Evolutionary conservation across 768 basidiomycete genomes (phyloP).

Genomic region (Phallus indusiatus): DNA sequence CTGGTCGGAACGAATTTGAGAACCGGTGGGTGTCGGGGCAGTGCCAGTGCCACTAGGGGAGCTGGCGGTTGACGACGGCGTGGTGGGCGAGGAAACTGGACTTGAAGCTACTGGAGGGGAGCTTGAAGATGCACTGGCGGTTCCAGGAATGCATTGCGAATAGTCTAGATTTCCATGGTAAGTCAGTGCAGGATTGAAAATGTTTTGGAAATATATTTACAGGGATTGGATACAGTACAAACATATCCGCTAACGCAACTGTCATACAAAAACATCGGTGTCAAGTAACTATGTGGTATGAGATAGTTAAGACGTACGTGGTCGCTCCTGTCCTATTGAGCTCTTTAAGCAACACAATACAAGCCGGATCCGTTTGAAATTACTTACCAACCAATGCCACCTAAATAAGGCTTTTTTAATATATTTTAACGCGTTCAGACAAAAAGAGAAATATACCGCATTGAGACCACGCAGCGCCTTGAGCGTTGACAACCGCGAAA

Average conservation of each 20-base stretch:
- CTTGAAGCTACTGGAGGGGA: constrained; percentile 9
- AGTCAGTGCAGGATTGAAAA: neutral
- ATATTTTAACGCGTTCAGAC: neutral
- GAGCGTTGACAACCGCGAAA: neutral
- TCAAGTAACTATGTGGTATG: neutral
- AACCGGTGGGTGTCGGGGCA: constrained; percentile 23
- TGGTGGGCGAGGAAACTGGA: constrained; percentile 29
- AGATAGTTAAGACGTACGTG: constrained; percentile 11
- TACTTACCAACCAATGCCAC: constrained; percentile 6
- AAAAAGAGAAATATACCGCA: neutral
- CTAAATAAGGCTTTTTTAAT: neutral
- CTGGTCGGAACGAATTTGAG: constrained; percentile 44
- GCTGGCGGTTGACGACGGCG: constrained; percentile 2
- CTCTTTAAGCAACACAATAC: neutral
- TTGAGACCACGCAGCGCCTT: neutral
- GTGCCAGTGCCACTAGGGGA: constrained; percentile 14
- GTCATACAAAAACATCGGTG: neutral
- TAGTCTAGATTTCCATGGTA: constrained; percentile 28
- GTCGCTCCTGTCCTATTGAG: constrained; percentile 31
- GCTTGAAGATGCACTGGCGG: constrained; percentile 20
- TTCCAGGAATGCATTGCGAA: constrained; percentile 42
- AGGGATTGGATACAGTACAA: constrained; percentile 32
- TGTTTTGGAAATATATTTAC: constrained; percentile 16
- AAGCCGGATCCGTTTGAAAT: no score
- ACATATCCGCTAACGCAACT: constrained; percentile 33